Evolutionary conservation across 441 rosid species (phyloP).

Genomic region (Brassica hybrid): DNA sequence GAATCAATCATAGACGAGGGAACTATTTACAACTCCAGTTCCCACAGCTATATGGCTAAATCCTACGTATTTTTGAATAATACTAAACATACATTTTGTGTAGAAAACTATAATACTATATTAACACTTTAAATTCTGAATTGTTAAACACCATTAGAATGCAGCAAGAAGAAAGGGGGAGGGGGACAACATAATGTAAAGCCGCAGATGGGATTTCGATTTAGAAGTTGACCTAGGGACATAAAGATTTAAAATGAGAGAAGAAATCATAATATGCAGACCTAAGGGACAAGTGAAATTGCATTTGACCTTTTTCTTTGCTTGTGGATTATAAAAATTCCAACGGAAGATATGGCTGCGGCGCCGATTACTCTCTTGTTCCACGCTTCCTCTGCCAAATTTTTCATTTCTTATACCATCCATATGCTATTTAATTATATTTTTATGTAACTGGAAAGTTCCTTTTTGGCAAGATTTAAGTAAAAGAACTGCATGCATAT

Average conservation of each 20-base stretch:
- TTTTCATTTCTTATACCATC: background rate
- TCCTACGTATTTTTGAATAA: background rate
- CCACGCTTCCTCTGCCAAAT: constrained; percentile 22
- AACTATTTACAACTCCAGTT: background rate
- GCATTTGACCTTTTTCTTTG: constrained; percentile 29
- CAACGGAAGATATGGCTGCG: constrained; percentile 38
- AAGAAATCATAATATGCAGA: background rate
- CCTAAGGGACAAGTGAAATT: background rate
- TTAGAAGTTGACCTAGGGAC: background rate
- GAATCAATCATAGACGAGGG: background rate
- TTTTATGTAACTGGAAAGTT: background rate
- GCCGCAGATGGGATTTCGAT: background rate
- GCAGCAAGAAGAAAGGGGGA: background rate
- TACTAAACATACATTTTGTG: background rate
- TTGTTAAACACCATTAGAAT: background rate
- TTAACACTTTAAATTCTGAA: background rate
- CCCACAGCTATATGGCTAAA: background rate
- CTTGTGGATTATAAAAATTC: background rate
- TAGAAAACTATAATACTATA: background rate
- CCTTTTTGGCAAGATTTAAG: background rate
- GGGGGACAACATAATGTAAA: background rate
- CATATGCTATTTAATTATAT: background rate
- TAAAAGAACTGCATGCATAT: constrained; percentile 10
- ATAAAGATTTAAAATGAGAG: background rate
- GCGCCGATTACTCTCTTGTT: constrained; percentile 35